These are phyloP conservation scores for Dimargaris cristalligena DNA, from an alignment of 192 early-diverging fungal genomes.

Conservation along the genomic window DNA sequence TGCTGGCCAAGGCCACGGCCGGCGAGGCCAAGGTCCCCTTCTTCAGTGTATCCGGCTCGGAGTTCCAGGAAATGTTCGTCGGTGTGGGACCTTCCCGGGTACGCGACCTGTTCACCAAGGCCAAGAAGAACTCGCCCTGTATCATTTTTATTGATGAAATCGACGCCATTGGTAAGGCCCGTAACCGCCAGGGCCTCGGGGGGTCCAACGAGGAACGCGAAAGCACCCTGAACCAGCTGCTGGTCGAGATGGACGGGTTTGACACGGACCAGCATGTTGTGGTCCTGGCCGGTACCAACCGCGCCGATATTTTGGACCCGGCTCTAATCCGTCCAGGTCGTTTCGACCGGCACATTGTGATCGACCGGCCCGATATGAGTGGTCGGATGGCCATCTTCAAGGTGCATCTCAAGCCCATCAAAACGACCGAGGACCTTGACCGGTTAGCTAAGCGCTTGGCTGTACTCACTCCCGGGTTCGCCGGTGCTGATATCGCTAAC, in stretches of 20 bases:
- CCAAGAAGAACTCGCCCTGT: conserved; percentile 94
- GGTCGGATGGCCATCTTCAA: conserved; percentile 92
- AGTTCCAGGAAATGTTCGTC: conserved; percentile 99
- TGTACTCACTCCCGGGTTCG: conserved; percentile 94
- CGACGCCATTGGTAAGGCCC: conserved; percentile 97
- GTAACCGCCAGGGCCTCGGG: conserved; percentile 72
- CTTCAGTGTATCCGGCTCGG: conserved; percentile 94
- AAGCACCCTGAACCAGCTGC: conserved; percentile 87
- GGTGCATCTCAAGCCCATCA: conserved; percentile 86
- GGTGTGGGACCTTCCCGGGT: conserved; percentile 89
- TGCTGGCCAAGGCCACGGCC: conserved; percentile 96
- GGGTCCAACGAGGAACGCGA: conserved; percentile 98
- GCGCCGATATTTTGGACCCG: conserved; percentile 90
- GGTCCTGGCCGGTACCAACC: conserved; percentile 93
- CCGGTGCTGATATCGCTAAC: conserved; percentile 94
- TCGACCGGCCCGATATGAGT: conserved; percentile 93
- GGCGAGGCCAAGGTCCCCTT: conserved; percentile 98
- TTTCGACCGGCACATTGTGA: conserved; percentile 95
- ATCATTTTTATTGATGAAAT: conserved; percentile 99
- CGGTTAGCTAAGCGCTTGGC: conserved; percentile 71
- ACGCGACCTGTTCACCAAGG: conserved; percentile 89
- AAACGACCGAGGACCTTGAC: conserved; percentile 68
- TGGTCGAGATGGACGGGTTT: conserved; percentile 99
- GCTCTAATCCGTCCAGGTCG: conserved; percentile 94
- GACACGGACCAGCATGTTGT: conserved; percentile 49